Evolutionary conservation across 805 yeast species (phyloP).

Genomic region (Lipomyces yamanashiensis): DNA sequence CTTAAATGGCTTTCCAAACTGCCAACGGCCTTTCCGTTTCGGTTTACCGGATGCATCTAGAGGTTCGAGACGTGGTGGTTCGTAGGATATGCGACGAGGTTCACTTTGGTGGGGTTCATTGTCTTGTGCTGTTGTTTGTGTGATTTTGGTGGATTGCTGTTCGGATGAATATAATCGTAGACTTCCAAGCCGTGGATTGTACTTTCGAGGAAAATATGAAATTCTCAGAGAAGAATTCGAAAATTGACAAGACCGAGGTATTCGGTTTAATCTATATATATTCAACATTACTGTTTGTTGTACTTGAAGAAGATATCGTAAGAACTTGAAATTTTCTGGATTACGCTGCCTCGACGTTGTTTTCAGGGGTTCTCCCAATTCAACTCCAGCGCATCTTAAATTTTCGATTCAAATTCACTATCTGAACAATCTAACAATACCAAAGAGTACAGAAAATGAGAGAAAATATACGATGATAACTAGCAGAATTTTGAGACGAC

Average conservation of each 20-base stretch:
- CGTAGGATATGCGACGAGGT: constrained; percentile 6
- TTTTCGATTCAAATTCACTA: neutral
- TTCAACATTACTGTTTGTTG: neutral
- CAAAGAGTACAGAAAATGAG: neutral
- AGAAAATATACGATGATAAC: neutral
- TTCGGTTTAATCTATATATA: neutral
- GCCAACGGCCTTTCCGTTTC: neutral
- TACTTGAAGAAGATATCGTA: neutral
- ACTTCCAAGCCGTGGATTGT: neutral
- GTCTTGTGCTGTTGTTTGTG: neutral
- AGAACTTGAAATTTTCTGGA: neutral
- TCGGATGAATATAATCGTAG: neutral
- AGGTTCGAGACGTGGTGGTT: constrained; percentile 9
- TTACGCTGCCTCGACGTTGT: neutral
- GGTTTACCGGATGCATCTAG: neutral
- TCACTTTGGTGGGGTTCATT: neutral
- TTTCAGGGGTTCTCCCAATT: constrained; percentile 2
- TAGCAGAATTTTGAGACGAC: neutral
- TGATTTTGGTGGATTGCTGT: neutral
- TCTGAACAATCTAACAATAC: neutral
- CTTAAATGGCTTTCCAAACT: neutral
- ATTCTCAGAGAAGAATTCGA: neutral
- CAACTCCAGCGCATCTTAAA: neutral
- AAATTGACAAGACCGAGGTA: neutral
- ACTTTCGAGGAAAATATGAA: neutral